Percentiles rank a stretch among this genome's conserved stretches.
phyloP scores from a whole-genome alignment of 2,329 filamentous ascomycete genomes.

The Cytospora piceicola region DNA sequence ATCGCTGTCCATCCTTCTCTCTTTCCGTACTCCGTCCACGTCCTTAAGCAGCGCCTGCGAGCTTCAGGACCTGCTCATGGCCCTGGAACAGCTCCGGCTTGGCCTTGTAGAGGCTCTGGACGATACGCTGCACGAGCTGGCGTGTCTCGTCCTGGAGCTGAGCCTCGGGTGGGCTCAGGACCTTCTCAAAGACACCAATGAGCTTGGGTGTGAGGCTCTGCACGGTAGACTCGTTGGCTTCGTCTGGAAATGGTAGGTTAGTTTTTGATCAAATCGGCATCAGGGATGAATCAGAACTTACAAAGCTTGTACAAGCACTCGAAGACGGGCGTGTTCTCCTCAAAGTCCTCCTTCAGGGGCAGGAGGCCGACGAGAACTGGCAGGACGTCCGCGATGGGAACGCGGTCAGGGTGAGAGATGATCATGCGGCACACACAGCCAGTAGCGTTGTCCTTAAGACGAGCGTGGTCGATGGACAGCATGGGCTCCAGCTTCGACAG shows the following conservation, averaged over 20 bases:
- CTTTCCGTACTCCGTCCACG: constrained; percentile 1
- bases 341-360: constrained; percentile 89
- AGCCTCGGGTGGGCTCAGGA: constrained; percentile 71
- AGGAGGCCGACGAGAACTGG: constrained; percentile 78
- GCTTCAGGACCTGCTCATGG: constrained; percentile 38
- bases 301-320: constrained; percentile 87
- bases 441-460: constrained; percentile 89
- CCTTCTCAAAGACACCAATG: constrained; percentile 72
- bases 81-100: constrained; percentile 40
- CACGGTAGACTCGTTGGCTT: constrained; percentile 69
- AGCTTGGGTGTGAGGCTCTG: constrained; percentile 71
- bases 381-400: constrained; percentile 80
- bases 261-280: not conserved
- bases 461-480: constrained; percentile 74
- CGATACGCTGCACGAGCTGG: constrained; percentile 66
- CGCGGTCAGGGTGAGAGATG: constrained; percentile 79
- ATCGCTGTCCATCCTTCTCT: constrained; percentile 13
- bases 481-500: constrained; percentile 85
- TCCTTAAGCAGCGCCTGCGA: constrained; percentile 34
- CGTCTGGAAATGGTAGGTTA: constrained; percentile 50
- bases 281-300: constrained; percentile 49
- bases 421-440: constrained; percentile 94
- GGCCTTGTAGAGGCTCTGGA: constrained; percentile 49
- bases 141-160: constrained; percentile 76
- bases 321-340: constrained; percentile 95